Base-by-base conservation (phyloP, 805 yeast species). In the Blastobotrys terrestris region DNA sequence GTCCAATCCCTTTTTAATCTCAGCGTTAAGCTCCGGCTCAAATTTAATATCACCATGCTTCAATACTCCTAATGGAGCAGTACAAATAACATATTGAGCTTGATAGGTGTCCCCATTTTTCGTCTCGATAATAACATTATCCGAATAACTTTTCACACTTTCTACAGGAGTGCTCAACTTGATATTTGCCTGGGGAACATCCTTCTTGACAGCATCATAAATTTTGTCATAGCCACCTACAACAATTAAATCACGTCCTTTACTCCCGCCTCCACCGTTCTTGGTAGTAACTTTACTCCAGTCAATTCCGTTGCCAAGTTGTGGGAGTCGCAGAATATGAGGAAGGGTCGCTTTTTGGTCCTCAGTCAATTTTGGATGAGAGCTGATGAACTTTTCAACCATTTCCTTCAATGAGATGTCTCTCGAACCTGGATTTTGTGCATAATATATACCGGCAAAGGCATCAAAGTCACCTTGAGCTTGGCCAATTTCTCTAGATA, bases 341-440 rank as follows among this genome's bases (percentile, higher is more conserved):
- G 49, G 41, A 14, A 46, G 18, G 13, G 50, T 21, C 35, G 44
- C n/a, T 21, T 45, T 39, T 31, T 50, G 50, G 31, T 55, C 92
- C 67, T 21, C 41, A 5, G 46, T 49, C 39, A 49, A 18, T 18
- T 20, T 42, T 16, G 51, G 51, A 15, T 52, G 52, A 13, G 45
- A 22, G 6, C 26, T 44, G 11, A 52, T 44, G 31, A 53, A 54
- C 39, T 52, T 44, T 19, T 47, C 40, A n/a, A 49, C 46, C 48
- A 48, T 48, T 15, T 51, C 45, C 48, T 48, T 31, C 42, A 51
- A 48, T 7, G 55, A 46, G 19, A 47, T 18, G 13, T 51, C 50
- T 21, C 45, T 44, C 39, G 44, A 26, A 19, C 14, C 5, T 16
- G 49, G 51, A 31, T 52, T 43, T 22, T 22, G 22, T 43, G 31